Conservation (phyloP, 139 green algal species). For the Tetradesmus obliquus region DNA sequence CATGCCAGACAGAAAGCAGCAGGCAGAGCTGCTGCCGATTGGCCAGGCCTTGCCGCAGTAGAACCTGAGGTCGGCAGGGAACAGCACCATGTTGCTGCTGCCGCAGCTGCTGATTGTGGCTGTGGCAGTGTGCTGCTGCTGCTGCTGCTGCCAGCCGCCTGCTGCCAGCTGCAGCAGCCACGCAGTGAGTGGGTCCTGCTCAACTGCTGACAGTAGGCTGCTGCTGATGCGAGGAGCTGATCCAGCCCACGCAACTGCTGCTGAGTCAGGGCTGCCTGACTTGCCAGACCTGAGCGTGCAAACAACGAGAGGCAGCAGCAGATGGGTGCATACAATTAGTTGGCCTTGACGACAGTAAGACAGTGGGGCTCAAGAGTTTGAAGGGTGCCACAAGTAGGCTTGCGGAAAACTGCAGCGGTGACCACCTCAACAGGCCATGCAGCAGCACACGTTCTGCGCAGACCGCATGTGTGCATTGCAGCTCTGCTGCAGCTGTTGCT, state of each 20-base stretch:
- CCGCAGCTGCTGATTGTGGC: neutral
- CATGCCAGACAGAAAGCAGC: constrained; percentile 25
- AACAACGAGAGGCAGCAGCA: neutral
- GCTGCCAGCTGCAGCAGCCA: constrained; percentile 27
- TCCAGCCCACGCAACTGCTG: constrained; percentile 8
- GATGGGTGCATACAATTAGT: too few species aligned
- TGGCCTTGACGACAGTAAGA: too few species aligned
- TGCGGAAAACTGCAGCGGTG: too few species aligned
- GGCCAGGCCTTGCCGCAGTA: neutral
- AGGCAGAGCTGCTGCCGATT: neutral
- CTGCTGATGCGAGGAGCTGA: neutral
- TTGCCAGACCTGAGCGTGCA: neutral
- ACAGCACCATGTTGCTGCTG: constrained; percentile 14
- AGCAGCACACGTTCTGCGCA: too few species aligned
- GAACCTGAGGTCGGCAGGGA: constrained; percentile 20
- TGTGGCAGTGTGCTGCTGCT: neutral
- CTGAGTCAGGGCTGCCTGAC: neutral
- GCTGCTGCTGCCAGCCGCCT: neutral
- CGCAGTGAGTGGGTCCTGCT: neutral
- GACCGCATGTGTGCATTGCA: too few species aligned
- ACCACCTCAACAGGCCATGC: too few species aligned
- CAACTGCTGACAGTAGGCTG: neutral
- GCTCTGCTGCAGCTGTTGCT: too few species aligned
- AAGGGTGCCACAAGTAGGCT: too few species aligned
- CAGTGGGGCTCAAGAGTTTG: too few species aligned